Conservation (phyloP, 305 asterid species). For the Galium porrigens region DNA sequence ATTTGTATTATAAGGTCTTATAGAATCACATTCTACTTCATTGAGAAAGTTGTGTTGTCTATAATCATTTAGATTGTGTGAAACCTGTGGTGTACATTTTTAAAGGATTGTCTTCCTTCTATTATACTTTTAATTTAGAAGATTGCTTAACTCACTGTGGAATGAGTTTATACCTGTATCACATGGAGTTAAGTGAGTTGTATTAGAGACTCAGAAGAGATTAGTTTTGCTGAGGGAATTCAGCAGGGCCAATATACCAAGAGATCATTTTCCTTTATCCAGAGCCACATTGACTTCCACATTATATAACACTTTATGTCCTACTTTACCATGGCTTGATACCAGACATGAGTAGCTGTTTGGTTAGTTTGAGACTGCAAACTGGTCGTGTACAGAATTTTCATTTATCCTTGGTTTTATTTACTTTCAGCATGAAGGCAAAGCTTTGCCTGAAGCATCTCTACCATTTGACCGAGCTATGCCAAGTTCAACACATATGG, state of each 20-base stretch:
- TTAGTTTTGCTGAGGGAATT: neutral
- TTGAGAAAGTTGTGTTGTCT: neutral
- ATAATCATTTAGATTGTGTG: neutral
- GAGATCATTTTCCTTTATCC: neutral
- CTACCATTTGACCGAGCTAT: conserved; percentile 89
- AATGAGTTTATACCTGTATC: neutral
- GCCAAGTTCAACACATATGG: conserved; percentile 88
- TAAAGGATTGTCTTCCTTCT: neutral
- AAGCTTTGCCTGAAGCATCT: conserved; percentile 80
- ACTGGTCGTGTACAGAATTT: neutral
- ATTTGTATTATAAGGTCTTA: neutral
- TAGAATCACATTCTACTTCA: neutral
- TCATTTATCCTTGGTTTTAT: conserved; percentile 4
- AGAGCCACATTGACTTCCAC: neutral
- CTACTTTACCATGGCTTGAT: neutral
- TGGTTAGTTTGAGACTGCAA: neutral
- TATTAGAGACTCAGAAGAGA: neutral
- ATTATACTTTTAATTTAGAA: neutral
- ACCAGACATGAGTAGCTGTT: neutral
- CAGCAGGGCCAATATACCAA: neutral
- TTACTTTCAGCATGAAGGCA: conserved; percentile 65
- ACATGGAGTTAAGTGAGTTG: neutral
- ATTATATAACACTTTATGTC: neutral
- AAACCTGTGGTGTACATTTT: neutral
- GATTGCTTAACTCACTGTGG: neutral